Evolutionary conservation across 2,329 filamentous ascomycete genomes (phyloP), one percentile per base, ranked within the genome.

Genomic region (Capronia americana): DNA sequence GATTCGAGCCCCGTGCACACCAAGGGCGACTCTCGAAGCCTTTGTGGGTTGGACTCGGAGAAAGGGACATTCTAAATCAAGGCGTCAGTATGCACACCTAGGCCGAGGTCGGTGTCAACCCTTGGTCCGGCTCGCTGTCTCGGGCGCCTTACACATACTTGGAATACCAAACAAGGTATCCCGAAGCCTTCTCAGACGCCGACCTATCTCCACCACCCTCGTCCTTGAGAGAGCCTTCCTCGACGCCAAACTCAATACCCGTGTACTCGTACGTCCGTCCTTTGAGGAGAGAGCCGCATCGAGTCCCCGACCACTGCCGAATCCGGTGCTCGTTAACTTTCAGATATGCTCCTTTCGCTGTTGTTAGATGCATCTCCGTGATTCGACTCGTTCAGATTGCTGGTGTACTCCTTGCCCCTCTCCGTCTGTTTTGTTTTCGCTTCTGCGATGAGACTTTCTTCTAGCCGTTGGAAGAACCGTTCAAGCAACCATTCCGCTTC

Each of bases 401-500:
- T 65, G 30, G 67, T 65, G 54, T 63, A 60, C 44, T 61, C 64
- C 60, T 67, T 57, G 3, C 48, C 54, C 34, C 57, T 46, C 57
- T 66, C 54, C 61, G 48, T 53, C 12, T 67, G 63, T 57, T 58
- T 54, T 20, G 46, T 58, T 30, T 60, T 57, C 23, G 38, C 57
- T 59, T 63, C 57, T 26, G 57, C 51, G 30, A 55, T 64, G 10
- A 82, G 71, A 63, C 77, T 79, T 30, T 72, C 69, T 66, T 82
- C 79, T 54, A 82, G 67, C 10, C 74, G 76, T 34, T 76, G 71
- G 24, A 78, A 75, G 55, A 82, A 67, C 46, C 76, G 75, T 63
- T 78, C 75, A 34, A 82, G 69, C 14, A 82, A 71, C 80, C 80
- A 82, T 64, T 80, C 75, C 30, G 80, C 75, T 70, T 82, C 80